Base-by-base conservation (phyloP, 2,329 filamentous ascomycete species). In the Endothia cerciana region DNA sequence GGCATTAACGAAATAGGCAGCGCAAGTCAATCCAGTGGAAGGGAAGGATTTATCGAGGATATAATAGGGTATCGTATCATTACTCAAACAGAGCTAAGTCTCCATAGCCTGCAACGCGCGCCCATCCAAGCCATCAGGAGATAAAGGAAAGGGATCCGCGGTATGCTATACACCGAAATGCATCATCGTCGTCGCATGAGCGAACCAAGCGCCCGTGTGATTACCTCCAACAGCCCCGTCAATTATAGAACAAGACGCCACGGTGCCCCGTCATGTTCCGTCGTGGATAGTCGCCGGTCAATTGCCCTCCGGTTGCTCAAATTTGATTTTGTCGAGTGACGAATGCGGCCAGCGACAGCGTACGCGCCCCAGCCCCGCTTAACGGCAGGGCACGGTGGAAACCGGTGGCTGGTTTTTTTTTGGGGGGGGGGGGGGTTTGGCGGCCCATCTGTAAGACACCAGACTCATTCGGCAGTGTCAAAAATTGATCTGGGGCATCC, bases 61-160 rank as follows among this genome's bases (percentile, higher is more conserved):
- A n/a, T 38, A 45, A 68, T 55, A 53, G 66, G 66, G 66, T 68
- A 68, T 68, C 66, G 63, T 68, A 49, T 65, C 60, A 65, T 68
- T 68, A 68, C 59, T 62, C 61, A 43, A 59, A 62, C 58, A 64
- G 41, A 67, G 58, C 33, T 60, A 33, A 43, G 22, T 68, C 60
- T 59, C 63, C 40, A 36, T 61, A 63, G 55, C 66, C 55, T 60
- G 60, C 30, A 51, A 36, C 65, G 22, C 55, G 25, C 36, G 36
- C 25, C 57, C 38, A 38, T 47, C 41, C 40, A 25, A 59, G 58
- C 62, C 47, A 36, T 28, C 13, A n/a, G 33, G 53, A 33, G 22
- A 59, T 10, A 58, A 58, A 40, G 30, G 36, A 49, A 38, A 61
- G 43, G 45, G 17, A 43, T 40, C 22, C 40, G 47, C 63, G 51